A percentile compares a stretch with the other conserved stretches of the same genome.
These are phyloP conservation scores for Calycina herbarum DNA, from an alignment of 2,329 filamentous ascomycete genomes.

Conservation along the genomic window DNA sequence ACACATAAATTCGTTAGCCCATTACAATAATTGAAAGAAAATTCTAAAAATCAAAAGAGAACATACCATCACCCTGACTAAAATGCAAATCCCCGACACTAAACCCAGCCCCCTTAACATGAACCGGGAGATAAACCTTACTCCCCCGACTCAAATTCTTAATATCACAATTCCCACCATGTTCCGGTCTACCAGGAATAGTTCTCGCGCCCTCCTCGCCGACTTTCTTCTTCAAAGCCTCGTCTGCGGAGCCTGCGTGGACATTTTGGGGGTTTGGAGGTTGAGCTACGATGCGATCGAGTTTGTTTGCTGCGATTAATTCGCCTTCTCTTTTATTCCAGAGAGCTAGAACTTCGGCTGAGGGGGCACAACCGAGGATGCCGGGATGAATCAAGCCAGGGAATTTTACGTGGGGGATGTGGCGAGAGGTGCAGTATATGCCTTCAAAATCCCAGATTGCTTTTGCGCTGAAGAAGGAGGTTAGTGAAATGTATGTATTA, in stretches of 20 bases:
- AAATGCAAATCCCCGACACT: constrained; percentile 88
- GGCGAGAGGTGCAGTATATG: constrained; percentile 79
- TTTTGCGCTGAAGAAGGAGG: constrained; percentile 48
- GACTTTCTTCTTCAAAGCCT: constrained; percentile 62
- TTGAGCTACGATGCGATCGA: constrained; percentile 71
- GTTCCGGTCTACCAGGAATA: constrained; percentile 57
- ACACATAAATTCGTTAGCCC: neutral
- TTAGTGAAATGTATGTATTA: neutral
- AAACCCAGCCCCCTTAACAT: constrained; percentile 85
- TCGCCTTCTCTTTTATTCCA: constrained; percentile 86
- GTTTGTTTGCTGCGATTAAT: constrained; percentile 68
- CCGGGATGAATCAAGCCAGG: constrained; percentile 88
- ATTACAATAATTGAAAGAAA: neutral
- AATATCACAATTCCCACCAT: constrained; percentile 86
- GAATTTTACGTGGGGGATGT: constrained; percentile 85
- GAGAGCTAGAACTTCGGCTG: constrained; percentile 64
- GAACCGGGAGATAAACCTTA: constrained; percentile 85
- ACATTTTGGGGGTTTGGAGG: constrained; percentile 71
- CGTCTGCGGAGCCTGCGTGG: constrained; percentile 67
- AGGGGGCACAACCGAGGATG: constrained; percentile 87
- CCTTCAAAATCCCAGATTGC: constrained; percentile 78
- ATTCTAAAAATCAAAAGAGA: neutral
- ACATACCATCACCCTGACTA: constrained; percentile 70
- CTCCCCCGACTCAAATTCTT: constrained; percentile 79
- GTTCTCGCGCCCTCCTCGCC: constrained; percentile 80